Evolutionary conservation across 371 early-diverging fungal genomes (phyloP).

Genomic region (Zychaea mexicana): DNA sequence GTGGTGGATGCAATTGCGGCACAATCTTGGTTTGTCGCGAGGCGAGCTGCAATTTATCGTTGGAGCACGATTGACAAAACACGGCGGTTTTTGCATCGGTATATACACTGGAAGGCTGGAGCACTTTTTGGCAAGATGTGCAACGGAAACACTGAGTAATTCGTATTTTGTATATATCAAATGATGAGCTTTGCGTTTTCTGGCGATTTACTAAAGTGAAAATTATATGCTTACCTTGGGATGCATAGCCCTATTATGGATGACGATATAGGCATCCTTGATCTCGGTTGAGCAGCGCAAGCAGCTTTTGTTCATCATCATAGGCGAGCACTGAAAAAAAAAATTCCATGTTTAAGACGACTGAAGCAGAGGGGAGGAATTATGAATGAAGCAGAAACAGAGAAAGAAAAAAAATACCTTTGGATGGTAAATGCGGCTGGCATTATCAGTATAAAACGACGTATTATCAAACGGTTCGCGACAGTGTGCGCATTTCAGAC

Average conservation of each 20-base stretch:
- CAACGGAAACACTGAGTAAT: slow-evolving; percentile 41
- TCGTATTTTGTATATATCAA: neutral
- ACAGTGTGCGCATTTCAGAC: slow-evolving; percentile 38
- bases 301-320: slow-evolving; percentile 7
- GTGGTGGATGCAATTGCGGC: slow-evolving; percentile 28
- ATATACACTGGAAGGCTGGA: slow-evolving; percentile 36
- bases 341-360: too few species aligned
- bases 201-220: too few species aligned
- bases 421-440: slow-evolving; percentile 35
- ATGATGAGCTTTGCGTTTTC: too few species aligned
- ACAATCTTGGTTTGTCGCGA: slow-evolving; percentile 33
- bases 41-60: slow-evolving; percentile 4
- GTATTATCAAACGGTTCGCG: slow-evolving; percentile 30
- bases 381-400: neutral
- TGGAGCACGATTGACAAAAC: slow-evolving; percentile 32
- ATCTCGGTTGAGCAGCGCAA: slow-evolving; percentile 25
- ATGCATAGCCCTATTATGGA: slow-evolving; percentile 25
- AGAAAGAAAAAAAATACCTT: too few species aligned
- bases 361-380: neutral
- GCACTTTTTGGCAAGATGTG: slow-evolving; percentile 30
- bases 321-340: neutral
- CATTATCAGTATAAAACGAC: slow-evolving; percentile 30
- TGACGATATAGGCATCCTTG: slow-evolving; percentile 22
- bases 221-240: slow-evolving; percentile 21
- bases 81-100: slow-evolving; percentile 24